These are phyloP conservation scores for Aspergillus taichungensis DNA, from an alignment of 495 filamentous ascomycete genomes.

Conservation along the genomic window DNA sequence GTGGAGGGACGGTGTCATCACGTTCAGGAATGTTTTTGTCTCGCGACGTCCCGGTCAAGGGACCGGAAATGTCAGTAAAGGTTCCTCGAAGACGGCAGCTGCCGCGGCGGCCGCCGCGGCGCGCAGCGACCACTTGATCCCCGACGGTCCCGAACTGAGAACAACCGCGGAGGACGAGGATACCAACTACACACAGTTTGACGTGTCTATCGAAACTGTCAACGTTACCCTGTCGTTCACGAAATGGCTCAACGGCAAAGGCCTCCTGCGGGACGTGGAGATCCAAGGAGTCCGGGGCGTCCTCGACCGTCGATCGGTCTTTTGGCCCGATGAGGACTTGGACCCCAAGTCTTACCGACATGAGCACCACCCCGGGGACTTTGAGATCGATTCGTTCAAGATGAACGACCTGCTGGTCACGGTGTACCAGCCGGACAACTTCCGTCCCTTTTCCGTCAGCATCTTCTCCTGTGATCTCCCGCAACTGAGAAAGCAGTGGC, in stretches of 20 bases:
- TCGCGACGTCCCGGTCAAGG: conserved; percentile 80
- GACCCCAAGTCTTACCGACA: conserved; percentile 84
- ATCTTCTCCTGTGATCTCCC: conserved; percentile 93
- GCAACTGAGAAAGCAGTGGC: conserved; percentile 86
- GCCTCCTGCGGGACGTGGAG: conserved; percentile 82
- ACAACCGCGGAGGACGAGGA: conserved; percentile 58
- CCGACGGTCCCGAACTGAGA: conserved; percentile 13
- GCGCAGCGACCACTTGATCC: conserved; percentile 24
- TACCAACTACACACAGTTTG: conserved; percentile 95
- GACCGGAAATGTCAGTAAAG: conserved; percentile 76
- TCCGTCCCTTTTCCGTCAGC: conserved; percentile 88
- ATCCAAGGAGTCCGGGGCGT: conserved; percentile 95
- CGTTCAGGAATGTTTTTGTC: conserved; percentile 94
- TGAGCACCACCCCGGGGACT: conserved; percentile 85
- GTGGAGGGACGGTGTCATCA: conserved; percentile 90
- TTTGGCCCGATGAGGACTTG: conserved; percentile 56
- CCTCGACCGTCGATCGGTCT: conserved; percentile 75
- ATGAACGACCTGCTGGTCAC: conserved; percentile 90
- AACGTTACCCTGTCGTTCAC: conserved; percentile 96
- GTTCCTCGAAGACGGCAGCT: conserved; percentile 75
- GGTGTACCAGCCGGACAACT: conserved; percentile 79
- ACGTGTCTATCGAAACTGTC: conserved; percentile 87
- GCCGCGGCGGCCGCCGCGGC: conserved; percentile 75
- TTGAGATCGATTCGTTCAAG: conserved; percentile 93
- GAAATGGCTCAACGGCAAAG: conserved; percentile 97